Base-by-base conservation (phyloP, 139 green algal species). In the Desmodesmus armatus region DNA sequence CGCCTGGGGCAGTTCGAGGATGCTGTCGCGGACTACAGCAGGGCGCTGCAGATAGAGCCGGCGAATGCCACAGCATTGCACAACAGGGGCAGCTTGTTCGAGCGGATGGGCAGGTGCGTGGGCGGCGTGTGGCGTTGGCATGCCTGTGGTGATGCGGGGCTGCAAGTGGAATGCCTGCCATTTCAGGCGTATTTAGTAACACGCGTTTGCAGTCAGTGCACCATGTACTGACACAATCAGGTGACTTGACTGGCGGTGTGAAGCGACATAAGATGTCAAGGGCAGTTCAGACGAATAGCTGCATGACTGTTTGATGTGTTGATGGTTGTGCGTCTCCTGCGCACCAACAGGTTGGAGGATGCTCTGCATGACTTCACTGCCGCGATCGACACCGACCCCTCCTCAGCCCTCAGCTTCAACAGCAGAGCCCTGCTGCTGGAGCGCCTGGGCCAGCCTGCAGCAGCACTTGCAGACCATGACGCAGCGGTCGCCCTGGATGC, bases 51-150 rank as follows among this genome's bases (percentile, higher is more conserved):
- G 37, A 81, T 97, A 79, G 94, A 98, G 82, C 91, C 93, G 0
- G 40, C 53, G 47, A 98, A 97, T 77, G 88, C 92, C 7, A 93
- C 93, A 6, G 95, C 95, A 0, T 90, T 91, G 37, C 93, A 97
- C 84, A 97, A 96, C 80, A 83, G 95, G 3, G 94, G 90, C 31
- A 85, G 77, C 41, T 81, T 96, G 88, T 90, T 93, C 77, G 93
- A 97, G 86, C 87, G 93, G 17, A 47, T 91, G 55, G 92, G 92
- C 67, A 91, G 73, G 86, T 92, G 58, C 13, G 82, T 69, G n/a
- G n/a, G 40, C 29, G 2, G n/a, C n/a, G n/a, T n/a, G n/a, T n/a
- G n/a, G n/a, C n/a, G n/a, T n/a, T n/a, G n/a, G n/a, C n/a, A n/a
- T n/a, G n/a, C n/a, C n/a, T n/a, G n/a, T n/a, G n/a, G 3, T 35